phyloP scores from a whole-genome alignment of 2,329 filamentous ascomycete species.

The Parastagonospora nodorum region DNA sequence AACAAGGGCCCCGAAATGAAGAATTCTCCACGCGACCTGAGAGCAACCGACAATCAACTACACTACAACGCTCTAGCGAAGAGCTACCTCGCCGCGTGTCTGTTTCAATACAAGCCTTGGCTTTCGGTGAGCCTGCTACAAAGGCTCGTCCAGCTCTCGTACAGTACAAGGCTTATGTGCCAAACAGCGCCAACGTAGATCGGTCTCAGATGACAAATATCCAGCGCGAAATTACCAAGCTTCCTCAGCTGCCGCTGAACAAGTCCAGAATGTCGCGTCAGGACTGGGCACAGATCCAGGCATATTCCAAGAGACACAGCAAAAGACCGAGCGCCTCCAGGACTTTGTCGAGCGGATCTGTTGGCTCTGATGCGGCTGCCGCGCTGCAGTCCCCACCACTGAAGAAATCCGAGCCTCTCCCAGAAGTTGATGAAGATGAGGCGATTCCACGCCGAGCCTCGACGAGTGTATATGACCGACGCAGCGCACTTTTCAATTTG shows the following conservation, averaged over 20 bases:
- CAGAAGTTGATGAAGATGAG: constrained; percentile 42
- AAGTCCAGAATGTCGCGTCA: constrained; percentile 40
- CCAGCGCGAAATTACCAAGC: constrained; percentile 34
- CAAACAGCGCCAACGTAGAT: constrained; percentile 17
- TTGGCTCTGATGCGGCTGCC: constrained; percentile 8
- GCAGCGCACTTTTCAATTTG: constrained; percentile 34
- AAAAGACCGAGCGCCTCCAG: constrained; percentile 26
- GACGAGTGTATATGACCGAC: constrained; percentile 42
- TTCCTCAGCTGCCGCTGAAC: constrained; percentile 36
- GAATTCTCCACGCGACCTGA: not conserved
- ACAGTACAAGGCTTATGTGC: constrained; percentile 8
- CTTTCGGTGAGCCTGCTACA: constrained; percentile 19
- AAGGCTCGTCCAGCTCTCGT: constrained; percentile 7
- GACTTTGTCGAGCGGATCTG: constrained; percentile 19
- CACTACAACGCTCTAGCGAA: constrained; percentile 28
- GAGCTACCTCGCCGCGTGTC: constrained; percentile 32
- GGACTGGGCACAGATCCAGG: constrained; percentile 42
- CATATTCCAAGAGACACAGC: constrained; percentile 35
- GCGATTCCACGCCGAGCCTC: constrained; percentile 42
- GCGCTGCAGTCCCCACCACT: constrained; percentile 26
- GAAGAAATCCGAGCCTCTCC: constrained; percentile 33
- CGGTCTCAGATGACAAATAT: constrained; percentile 33
- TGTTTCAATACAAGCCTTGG: constrained; percentile 25
- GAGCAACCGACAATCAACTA: constrained; percentile 15
- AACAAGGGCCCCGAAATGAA: constrained; percentile 10